A percentile compares a stretch with the other conserved stretches of the same genome.
Evolutionary conservation across 148 eudicot genomes (phyloP).

Genomic region (Heliosperma pusillum): DNA sequence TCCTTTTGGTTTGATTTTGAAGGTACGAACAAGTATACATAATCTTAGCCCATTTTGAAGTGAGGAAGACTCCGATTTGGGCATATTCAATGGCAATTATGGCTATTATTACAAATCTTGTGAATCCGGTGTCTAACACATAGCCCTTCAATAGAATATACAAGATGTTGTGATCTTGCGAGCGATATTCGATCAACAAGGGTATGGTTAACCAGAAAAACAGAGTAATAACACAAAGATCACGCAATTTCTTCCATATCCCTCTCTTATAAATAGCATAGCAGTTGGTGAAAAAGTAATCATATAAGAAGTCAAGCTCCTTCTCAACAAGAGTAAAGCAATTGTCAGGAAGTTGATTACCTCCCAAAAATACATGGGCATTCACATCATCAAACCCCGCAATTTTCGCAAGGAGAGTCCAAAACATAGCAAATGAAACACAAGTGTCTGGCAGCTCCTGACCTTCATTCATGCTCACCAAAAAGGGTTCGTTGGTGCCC

Average conservation of each 20-base stretch:
- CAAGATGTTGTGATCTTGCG: not conserved
- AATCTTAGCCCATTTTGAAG: constrained; percentile 17
- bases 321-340: not conserved
- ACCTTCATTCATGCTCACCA: not conserved
- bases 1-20: not conserved
- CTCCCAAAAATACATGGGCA: not conserved
- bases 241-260: not conserved
- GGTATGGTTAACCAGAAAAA: constrained; percentile 11
- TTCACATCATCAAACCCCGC: constrained; percentile 10
- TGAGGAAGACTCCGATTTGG: constrained; percentile 2
- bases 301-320: constrained; percentile 15
- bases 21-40: constrained; percentile 9
- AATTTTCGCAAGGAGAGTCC: not conserved
- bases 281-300: constrained; percentile 11
- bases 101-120: constrained; percentile 9
- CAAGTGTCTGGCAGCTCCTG: not conserved
- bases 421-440: constrained; percentile 9
- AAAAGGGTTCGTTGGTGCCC: not conserved
- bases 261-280: constrained; percentile 11
- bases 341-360: not conserved
- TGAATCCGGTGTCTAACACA: constrained; percentile 16
- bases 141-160: not conserved
- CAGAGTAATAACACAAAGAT: not conserved
- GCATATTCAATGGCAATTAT: constrained; percentile 1
- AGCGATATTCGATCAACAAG: constrained; percentile 5